Conservation (phyloP, 1,139 yeast genomes). For the Candida albicans region DNA sequence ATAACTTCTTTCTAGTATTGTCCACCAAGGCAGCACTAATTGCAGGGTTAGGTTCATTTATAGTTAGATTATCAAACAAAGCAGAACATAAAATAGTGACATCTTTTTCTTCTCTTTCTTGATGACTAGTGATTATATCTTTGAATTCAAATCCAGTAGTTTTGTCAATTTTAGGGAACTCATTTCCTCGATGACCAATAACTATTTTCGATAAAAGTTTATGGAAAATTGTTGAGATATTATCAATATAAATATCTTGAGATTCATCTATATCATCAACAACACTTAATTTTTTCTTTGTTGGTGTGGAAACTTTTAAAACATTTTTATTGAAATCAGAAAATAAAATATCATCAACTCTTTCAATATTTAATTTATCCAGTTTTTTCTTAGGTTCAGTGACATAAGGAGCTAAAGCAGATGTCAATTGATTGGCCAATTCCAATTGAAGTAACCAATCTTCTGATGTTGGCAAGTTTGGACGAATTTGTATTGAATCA, state of each 20-base stretch:
- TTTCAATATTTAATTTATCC: conserved; percentile 25
- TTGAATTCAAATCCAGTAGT: conserved; percentile 17
- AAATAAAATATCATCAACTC: conserved; percentile 55
- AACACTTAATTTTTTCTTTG: conserved; percentile 15
- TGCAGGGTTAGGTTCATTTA: conserved; percentile 1
- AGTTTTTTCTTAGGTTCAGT: conserved; percentile 15
- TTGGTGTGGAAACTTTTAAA: conserved; percentile 26
- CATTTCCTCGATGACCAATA: conserved; percentile 23
- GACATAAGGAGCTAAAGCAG: conserved; percentile 41
- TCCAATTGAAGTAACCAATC: conserved; percentile 68
- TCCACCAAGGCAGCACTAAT: conserved; percentile 5
- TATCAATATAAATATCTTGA: conserved; percentile 20
- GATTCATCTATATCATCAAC: conserved; percentile 17
- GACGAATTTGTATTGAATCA: conserved; percentile 30
- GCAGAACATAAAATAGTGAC: conserved; percentile 17
- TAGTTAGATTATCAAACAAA: conserved; percentile 21
- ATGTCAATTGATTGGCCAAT: conserved; percentile 53
- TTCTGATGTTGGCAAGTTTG: conserved; percentile 49
- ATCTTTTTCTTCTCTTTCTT: conserved; percentile 11
- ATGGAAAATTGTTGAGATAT: conserved; percentile 22
- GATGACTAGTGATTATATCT: conserved; percentile 8
- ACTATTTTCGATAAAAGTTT: conserved; percentile 22
- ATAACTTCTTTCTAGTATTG: conserved; percentile 20
- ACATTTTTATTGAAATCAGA: conserved; percentile 43
- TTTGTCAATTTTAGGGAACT: conserved; percentile 26